Percentiles rank a stretch among this genome's conserved stretches.
Conservation (phyloP, 2,329 filamentous ascomycete species). For the Fusarium clavum region DNA sequence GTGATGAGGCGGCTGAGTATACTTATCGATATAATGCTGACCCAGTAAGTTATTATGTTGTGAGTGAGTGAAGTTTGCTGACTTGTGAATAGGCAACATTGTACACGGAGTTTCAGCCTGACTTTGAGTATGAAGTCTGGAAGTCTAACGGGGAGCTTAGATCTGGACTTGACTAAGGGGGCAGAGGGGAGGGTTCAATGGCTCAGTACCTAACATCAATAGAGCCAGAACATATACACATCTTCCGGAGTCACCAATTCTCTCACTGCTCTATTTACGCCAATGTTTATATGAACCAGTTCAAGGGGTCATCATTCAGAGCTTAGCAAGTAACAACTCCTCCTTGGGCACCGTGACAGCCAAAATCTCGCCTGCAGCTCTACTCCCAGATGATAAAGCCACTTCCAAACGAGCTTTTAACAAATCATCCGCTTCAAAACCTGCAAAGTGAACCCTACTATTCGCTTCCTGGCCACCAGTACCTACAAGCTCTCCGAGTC, state of each 20-base stretch:
- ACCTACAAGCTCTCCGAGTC: background rate
- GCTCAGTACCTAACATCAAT: background rate
- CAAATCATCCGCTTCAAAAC: background rate
- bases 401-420: background rate
- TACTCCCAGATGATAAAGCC: background rate
- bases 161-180: slow-evolving; percentile 20
- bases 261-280: too few species aligned
- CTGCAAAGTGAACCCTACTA: background rate
- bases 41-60: slow-evolving; percentile 34
- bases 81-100: slow-evolving; percentile 44
- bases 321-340: background rate
- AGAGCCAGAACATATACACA: background rate
- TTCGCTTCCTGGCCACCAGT: background rate
- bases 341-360: background rate
- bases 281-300: background rate
- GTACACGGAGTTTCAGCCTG: slow-evolving; percentile 52
- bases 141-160: slow-evolving; percentile 45
- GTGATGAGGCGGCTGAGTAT: slow-evolving; percentile 55
- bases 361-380: background rate
- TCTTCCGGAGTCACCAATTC: background rate
- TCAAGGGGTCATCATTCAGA: background rate
- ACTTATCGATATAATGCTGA: slow-evolving; percentile 52
- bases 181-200: background rate
- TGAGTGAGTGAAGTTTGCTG: background rate
- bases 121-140: slow-evolving; percentile 51